These are phyloP conservation scores for Pseudogymnoascus sp. DNA, from an alignment of 2,329 filamentous ascomycete genomes.

Conservation along the genomic window DNA sequence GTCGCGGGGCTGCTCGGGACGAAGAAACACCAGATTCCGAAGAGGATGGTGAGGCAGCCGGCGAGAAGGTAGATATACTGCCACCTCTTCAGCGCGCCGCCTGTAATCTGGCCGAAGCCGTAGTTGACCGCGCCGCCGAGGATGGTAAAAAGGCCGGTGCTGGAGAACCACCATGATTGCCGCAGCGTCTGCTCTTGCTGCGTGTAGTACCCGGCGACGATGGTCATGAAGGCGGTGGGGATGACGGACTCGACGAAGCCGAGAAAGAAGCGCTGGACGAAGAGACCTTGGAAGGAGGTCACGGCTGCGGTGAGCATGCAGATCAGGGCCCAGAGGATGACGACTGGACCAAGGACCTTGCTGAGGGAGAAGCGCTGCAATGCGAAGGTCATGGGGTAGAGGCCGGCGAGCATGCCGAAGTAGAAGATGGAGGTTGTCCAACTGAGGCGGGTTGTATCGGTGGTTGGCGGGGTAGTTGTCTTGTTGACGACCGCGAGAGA, in stretches of 20 bases:
- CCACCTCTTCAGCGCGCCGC: slow-evolving; percentile 49
- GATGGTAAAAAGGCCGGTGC: slow-evolving; percentile 45
- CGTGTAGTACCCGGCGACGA: slow-evolving; percentile 54
- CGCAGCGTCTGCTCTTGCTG: slow-evolving; percentile 55
- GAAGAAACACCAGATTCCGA: slow-evolving; percentile 55
- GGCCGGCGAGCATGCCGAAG: slow-evolving; percentile 66
- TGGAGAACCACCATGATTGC: slow-evolving; percentile 60
- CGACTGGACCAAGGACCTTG: slow-evolving; percentile 52
- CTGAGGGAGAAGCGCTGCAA: slow-evolving; percentile 60
- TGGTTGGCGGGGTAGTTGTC: slow-evolving; percentile 41
- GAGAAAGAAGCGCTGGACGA: slow-evolving; percentile 55
- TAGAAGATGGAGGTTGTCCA: slow-evolving; percentile 77
- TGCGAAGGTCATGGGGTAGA: slow-evolving; percentile 65
- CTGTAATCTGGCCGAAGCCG: slow-evolving; percentile 53
- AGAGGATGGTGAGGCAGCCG: slow-evolving; percentile 53
- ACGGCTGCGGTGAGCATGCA: slow-evolving; percentile 64
- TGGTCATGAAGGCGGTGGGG: slow-evolving; percentile 58
- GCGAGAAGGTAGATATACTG: slow-evolving; percentile 64
- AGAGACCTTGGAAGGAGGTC: slow-evolving; percentile 53
- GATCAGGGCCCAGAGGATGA: slow-evolving; percentile 56
- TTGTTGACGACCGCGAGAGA: slow-evolving; percentile 44
- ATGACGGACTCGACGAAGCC: slow-evolving; percentile 55
- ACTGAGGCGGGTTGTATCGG: slow-evolving; percentile 58
- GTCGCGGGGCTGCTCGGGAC: slow-evolving; percentile 57
- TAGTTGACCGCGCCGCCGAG: slow-evolving; percentile 58